Base-by-base conservation (phyloP, 176 grass and related monocot genomes). In the Elymus sibiricus region DNA sequence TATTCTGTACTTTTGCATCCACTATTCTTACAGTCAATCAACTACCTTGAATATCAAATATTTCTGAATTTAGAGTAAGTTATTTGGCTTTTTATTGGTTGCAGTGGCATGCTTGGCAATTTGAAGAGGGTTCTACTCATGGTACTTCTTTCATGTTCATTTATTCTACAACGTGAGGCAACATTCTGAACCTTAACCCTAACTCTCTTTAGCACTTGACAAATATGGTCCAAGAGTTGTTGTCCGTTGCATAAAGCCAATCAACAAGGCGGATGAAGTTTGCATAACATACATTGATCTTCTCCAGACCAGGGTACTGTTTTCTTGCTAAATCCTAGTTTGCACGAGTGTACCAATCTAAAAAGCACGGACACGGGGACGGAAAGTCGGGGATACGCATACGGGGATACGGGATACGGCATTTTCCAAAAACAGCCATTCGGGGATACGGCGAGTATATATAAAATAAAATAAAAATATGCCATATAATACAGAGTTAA, bases 241-340 rank as follows among this genome's bases (percentile, higher is more conserved):
- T 83, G 84, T 98, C 64, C 93, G 93, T 31, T 94, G 93, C 74
- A 91, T 44, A 34, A 95, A 90, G 79, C 83, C 87, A 90, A 94
- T 95, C 85, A 84, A 85, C 21, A 91, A 89, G 79, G 92, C 84
- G 1, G 88, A 95, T 77, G 91, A 98, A 83, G 78, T 98, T 84
- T 98, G 82, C 82, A 86, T 98, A 73, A 83, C 96, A 72, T 98
- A 95, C 87, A 85, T 91, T 56, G 96, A 94, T 86, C 76, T 95
- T 71, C 90, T 94, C 69, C 93, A 95, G 81, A 86, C 92, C 27
- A 94, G 88, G 93, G 96, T 95, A 92, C 78, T 64, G 7, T 58
- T 60, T 63, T 86, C 35, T 87, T 76, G 7, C 26, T 80, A 59
- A 61, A 60, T 55, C 51, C 27, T 38, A n/a, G 21, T 28, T 51